Evolutionary conservation across 306 rosid species (phyloP), one percentile per base, ranked within the genome.

Genomic region (Fragaria vesca): DNA sequence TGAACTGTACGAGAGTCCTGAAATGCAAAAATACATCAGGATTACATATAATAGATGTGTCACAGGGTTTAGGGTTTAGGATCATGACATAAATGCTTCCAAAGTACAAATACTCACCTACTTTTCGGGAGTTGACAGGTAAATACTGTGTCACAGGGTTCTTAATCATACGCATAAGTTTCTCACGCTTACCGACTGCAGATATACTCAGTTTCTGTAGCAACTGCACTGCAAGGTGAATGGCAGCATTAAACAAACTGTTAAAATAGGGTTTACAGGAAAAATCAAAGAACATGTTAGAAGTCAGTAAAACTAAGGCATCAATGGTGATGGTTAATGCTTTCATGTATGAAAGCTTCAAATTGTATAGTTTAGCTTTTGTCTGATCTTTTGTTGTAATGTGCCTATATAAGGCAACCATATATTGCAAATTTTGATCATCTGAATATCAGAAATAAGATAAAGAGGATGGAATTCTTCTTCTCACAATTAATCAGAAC

Each of bases 111-210:
- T 6, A 58, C 85, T 78, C 69, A 93, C 98, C 97, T 78, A 88
- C 85, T 89, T 87, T 92, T 28, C 83, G 87, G 0, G 93, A 89
- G 89, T 80, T 81, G 78, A 87, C 21, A 28, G 98, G 97, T 67
- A 94, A 83, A 81, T 94, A 84, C 73, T 88, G 90, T 13, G 93
- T 92, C 24, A 94, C 91, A n/a, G 96, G 98, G 75, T 94, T 92
- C 85, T 90, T 92, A 4, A 94, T 83, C 20, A 85, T 85, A 18
- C 94, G 88, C 34, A 94, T 82, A 51, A 94, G 98, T 76, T 92
- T 90, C 79, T 88, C 89, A 13, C 94, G 91, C 89, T 89, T 88
- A 60, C 97, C 95, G 50, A 71, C 88, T 21, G 97, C 95, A 77
- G 87, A 74, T 83, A 94, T 92, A 81, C 94, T 92, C 77, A 88